phyloP scores from a whole-genome alignment of 805 yeast genomes.

The Metschnikowia reukaufii region DNA sequence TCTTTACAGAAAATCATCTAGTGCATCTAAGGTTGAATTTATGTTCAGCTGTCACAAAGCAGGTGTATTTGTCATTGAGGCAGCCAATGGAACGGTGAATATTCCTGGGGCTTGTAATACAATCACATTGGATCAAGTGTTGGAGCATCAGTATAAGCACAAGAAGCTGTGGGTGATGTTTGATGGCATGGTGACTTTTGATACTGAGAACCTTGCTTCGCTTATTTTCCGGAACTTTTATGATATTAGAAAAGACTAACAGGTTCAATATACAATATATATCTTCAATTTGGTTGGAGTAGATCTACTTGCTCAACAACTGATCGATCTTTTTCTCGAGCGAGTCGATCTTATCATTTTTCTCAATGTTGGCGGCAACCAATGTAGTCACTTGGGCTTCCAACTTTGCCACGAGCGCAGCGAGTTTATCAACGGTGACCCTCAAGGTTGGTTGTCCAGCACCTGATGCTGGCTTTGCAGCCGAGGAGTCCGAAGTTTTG shows the following conservation, averaged over 20 bases:
- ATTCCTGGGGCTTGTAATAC: constrained; percentile 57
- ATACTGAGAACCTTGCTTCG: constrained; percentile 64
- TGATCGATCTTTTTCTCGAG: constrained; percentile 64
- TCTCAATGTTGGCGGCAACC: constrained; percentile 54
- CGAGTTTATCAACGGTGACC: constrained; percentile 67
- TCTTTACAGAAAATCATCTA: constrained; percentile 35
- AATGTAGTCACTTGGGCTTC: constrained; percentile 56
- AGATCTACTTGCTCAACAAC: constrained; percentile 24
- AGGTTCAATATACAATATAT: not conserved
- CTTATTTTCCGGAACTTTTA: constrained; percentile 77
- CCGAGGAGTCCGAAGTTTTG: constrained; percentile 17
- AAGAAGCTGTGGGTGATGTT: constrained; percentile 54
- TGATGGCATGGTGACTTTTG: constrained; percentile 66
- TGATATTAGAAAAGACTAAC: constrained; percentile 42
- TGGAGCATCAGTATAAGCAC: constrained; percentile 73
- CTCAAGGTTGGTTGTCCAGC: constrained; percentile 53
- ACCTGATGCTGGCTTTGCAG: constrained; percentile 4
- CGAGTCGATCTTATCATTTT: constrained; percentile 58
- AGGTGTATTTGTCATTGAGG: constrained; percentile 73
- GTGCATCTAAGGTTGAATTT: constrained; percentile 66
- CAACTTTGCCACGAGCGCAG: constrained; percentile 54
- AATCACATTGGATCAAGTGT: constrained; percentile 67
- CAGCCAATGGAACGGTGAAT: constrained; percentile 68
- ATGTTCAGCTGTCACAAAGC: constrained; percentile 73
- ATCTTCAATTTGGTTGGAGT: not conserved